Evolutionary conservation across 805 yeast genomes (phyloP).

Genomic region (Kazachstania taianensis): DNA sequence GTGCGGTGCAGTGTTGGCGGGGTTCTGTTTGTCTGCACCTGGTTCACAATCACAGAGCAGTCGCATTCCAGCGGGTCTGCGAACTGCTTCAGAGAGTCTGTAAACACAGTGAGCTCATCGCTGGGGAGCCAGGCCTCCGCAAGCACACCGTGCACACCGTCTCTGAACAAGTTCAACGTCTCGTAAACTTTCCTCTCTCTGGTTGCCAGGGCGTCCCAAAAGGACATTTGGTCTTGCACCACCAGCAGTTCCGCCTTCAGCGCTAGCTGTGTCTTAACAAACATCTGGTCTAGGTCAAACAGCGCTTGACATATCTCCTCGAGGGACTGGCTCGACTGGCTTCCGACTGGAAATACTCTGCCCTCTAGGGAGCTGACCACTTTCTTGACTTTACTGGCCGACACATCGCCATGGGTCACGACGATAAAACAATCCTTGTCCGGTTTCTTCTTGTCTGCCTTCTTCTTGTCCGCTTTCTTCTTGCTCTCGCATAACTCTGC

Average conservation of each 20-base stretch:
- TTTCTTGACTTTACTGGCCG: constrained; percentile 62
- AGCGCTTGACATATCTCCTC: constrained; percentile 38
- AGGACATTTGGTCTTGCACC: constrained; percentile 61
- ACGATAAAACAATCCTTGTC: constrained; percentile 78
- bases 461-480: no score
- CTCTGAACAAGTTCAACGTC: constrained; percentile 67
- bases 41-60: constrained; percentile 46
- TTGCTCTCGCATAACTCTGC: no score
- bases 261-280: constrained; percentile 56
- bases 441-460: constrained; percentile 45
- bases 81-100: constrained; percentile 48
- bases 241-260: constrained; percentile 69
- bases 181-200: constrained; percentile 79
- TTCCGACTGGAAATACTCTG: constrained; percentile 38
- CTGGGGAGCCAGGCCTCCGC: constrained; percentile 97
- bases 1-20: constrained; percentile 95
- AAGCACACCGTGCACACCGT: constrained; percentile 72
- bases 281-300: constrained; percentile 48
- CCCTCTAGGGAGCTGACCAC: constrained; percentile 90
- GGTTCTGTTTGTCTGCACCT: constrained; percentile 64
- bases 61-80: constrained; percentile 26
- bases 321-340: constrained; percentile 32
- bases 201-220: constrained; percentile 59
- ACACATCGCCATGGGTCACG: constrained; percentile 80
- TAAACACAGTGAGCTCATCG: constrained; percentile 58